Evolutionary conservation across 495 filamentous ascomycete species (phyloP).

Genomic region (Haplographium delicatum): DNA sequence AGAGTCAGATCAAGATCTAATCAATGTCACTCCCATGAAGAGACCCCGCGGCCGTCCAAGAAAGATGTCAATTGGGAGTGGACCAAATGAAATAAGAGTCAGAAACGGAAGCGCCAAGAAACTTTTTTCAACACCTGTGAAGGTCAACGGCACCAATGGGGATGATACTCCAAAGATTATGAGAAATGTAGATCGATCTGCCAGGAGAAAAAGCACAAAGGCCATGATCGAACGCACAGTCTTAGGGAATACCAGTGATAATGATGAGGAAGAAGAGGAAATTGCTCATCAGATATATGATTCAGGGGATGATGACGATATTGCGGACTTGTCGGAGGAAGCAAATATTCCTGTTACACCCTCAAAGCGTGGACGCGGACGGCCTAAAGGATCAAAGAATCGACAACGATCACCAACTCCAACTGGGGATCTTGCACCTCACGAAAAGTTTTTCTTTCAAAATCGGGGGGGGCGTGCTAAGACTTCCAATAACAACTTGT

Average conservation of each 20-base stretch:
- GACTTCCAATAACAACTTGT: constrained; percentile 81
- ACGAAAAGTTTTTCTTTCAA: constrained; percentile 91
- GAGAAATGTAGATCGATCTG: constrained; percentile 73
- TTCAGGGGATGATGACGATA: constrained; percentile 27
- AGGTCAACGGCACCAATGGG: constrained; percentile 3
- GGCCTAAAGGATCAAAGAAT: constrained; percentile 49
- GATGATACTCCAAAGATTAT: constrained; percentile 47
- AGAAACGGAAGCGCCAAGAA: constrained; percentile 9
- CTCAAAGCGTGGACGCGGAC: constrained; percentile 55
- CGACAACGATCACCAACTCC: constrained; percentile 30
- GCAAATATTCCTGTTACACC: constrained; percentile 15
- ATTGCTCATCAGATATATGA: constrained; percentile 67
- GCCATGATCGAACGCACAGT: constrained; percentile 62
- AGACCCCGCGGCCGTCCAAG: background rate
- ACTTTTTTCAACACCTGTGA: constrained; percentile 22
- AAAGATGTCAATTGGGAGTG: background rate
- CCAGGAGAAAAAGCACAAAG: constrained; percentile 77
- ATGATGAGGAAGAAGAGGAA: constrained; percentile 67
- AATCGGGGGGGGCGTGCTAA: constrained; percentile 75
- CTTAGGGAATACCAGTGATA: constrained; percentile 60
- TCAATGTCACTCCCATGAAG: constrained; percentile 7
- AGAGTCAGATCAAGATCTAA: background rate
- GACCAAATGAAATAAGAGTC: constrained; percentile 8
- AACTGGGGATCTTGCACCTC: constrained; percentile 72
- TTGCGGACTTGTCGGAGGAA: constrained; percentile 2